A percentile compares a stretch with the other conserved stretches of the same genome.
Evolutionary conservation across 2,329 filamentous ascomycete genomes (phyloP).

Genomic region (Aureobasidium namibiae): DNA sequence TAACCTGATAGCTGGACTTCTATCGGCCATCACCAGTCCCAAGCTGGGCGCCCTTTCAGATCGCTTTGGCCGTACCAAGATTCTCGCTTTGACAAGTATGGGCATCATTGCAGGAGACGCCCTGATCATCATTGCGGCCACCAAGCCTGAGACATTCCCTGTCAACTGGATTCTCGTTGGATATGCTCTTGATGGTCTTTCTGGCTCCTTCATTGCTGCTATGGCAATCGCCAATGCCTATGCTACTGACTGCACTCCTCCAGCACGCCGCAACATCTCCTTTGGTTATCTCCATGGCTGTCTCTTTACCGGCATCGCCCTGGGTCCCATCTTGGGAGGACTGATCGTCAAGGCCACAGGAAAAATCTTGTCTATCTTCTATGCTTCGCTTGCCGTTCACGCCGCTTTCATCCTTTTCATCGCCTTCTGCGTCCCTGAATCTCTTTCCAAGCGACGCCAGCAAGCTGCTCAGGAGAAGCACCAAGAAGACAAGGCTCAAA

Average conservation of each 20-base stretch:
- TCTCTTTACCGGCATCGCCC: constrained; percentile 78
- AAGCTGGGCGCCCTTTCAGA: constrained; percentile 81
- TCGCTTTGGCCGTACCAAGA: constrained; percentile 66
- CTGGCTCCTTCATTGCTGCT: constrained; percentile 80
- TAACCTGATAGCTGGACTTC: constrained; percentile 63
- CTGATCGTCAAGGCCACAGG: constrained; percentile 71
- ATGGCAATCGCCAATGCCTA: constrained; percentile 78
- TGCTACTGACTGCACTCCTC: constrained; percentile 77
- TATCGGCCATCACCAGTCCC: constrained; percentile 75
- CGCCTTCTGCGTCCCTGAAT: constrained; percentile 70
- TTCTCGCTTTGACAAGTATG: constrained; percentile 64
- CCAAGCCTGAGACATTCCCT: constrained; percentile 61
- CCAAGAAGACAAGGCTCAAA: constrained; percentile 29
- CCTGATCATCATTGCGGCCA: constrained; percentile 70
- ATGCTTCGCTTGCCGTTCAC: constrained; percentile 67
- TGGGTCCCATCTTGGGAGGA: constrained; percentile 75
- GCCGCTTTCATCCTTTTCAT: constrained; percentile 65
- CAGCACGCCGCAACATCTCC: constrained; percentile 67
- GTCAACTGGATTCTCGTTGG: constrained; percentile 75
- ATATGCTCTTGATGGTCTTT: constrained; percentile 69
- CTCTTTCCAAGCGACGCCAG: constrained; percentile 66
- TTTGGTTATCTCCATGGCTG: constrained; percentile 89
- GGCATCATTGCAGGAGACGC: constrained; percentile 70
- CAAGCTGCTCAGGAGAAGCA: constrained; percentile 62
- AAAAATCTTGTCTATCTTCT: constrained; percentile 73